Base-by-base conservation (phyloP, 1,284 basidiomycete genomes). In the Cryptococcus neoformans region DNA sequence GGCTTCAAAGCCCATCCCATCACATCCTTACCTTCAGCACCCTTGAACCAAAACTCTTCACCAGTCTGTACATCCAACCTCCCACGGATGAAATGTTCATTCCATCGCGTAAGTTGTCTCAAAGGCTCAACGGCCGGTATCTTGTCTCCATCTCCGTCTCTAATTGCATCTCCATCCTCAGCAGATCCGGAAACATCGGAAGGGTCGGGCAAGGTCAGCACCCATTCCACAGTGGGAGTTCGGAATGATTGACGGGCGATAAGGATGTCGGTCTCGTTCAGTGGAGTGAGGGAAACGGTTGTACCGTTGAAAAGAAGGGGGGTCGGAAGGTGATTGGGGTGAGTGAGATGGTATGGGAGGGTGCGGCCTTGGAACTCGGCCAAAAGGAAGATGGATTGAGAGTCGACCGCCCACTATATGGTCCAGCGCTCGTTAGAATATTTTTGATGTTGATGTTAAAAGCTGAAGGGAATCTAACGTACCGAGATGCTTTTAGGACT, bases 1-100 rank as follows among this genome's bases (percentile, higher is more conserved):
- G 92, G 93, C 65, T 87, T 90, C 59, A 92, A 62, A 14, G 84
- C 78, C 87, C 87, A 95, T 0, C 90, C 90, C 56, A 94, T 91
- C 17, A 95, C 85, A 48, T 82, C 73, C 66, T 82, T 83, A 11
- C 81, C 83, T 48, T 78, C 78, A 3, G 87, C 89, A 10, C 92
- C 92, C 55, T 84, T 82, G 79, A 93, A 95, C 85, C 86, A 92
- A 68, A 95, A 87, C 56, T 88, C 85, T 67, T 93, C 86, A 6
- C 86, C 88, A 6, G 75, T 63, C 70, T 87, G 86, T 1, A 77
- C 81, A 55, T 83, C 78, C 38, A 95, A 78, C 1, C 79, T 80
- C n/a, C 62, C 68, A 37, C 14, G 62, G 34, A 74, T 60, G 57
- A 62, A 56, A 4, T 80, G 70, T 41, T 79, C 51, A 5, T 69